phyloP scores from a whole-genome alignment of 129 eudicot species.

The Lonicera japonica region DNA sequence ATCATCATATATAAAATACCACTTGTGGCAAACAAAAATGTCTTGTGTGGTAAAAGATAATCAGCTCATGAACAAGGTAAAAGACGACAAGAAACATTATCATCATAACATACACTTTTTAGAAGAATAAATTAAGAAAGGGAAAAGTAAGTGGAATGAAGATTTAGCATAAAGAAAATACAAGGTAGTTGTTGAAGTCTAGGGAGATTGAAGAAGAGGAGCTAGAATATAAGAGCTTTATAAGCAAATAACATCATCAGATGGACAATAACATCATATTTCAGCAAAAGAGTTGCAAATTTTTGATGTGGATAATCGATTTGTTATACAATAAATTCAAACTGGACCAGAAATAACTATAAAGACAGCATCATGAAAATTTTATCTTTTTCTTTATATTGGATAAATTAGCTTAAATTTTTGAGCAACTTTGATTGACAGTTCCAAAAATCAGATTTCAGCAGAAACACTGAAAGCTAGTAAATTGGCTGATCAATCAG shows the following conservation, averaged over 20 bases:
- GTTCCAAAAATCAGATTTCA: not conserved
- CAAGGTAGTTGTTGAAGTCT: not conserved
- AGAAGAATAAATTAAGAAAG: not conserved
- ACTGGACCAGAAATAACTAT: too few species aligned
- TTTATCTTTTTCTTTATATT: too few species aligned
- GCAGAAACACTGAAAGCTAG: not conserved
- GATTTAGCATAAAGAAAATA: not conserved
- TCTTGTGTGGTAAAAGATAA: too few species aligned
- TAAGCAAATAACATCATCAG: not conserved
- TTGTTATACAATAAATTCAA: too few species aligned
- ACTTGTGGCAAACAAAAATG: too few species aligned
- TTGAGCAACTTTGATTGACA: not conserved
- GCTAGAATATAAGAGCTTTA: not conserved
- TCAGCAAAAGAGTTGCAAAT: not conserved
- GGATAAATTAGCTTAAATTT: too few species aligned
- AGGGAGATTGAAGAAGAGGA: not conserved
- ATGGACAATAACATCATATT: not conserved
- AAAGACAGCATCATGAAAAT: too few species aligned
- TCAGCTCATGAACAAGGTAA: too few species aligned
- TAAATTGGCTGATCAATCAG: too few species aligned
- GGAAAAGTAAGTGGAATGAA: not conserved
- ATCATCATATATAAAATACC: too few species aligned
- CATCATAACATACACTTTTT: not conserved
- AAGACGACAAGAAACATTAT: too few species aligned
- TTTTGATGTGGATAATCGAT: too few species aligned